These are phyloP conservation scores for Yarrowia phangngaensis DNA, from an alignment of 805 yeast species.

Conservation along the genomic window DNA sequence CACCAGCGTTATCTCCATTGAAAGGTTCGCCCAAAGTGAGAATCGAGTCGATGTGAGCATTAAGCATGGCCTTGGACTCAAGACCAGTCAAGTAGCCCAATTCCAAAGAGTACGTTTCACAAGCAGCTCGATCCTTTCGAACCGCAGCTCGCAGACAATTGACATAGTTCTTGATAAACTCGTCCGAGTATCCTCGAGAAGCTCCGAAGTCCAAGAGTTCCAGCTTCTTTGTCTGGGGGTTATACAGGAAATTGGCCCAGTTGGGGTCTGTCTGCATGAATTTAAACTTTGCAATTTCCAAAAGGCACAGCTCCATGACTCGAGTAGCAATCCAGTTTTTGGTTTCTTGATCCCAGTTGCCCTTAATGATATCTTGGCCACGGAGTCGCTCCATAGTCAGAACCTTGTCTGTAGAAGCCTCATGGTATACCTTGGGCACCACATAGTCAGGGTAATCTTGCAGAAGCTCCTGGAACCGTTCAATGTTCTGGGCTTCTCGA, in stretches of 20 bases:
- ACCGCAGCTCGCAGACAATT: constrained; percentile 72
- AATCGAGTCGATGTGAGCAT: constrained; percentile 89
- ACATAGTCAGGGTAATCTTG: constrained; percentile 59
- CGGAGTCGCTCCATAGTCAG: constrained; percentile 85
- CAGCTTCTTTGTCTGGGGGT: constrained; percentile 61
- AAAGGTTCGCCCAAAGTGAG: constrained; percentile 92
- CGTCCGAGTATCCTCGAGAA: constrained; percentile 67
- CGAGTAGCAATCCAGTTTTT: constrained; percentile 78
- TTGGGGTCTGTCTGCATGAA: constrained; percentile 99
- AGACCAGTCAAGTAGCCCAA: constrained; percentile 90
- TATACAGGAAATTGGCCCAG: constrained; percentile 95
- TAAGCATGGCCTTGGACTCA: constrained; percentile 81
- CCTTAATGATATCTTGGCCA: constrained; percentile 78
- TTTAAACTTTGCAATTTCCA: constrained; percentile 76
- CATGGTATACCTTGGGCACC: constrained; percentile 78
- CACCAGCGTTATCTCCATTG: constrained; percentile 45
- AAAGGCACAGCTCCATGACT: constrained; percentile 79
- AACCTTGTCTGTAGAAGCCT: constrained; percentile 74
- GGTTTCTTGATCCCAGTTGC: constrained; percentile 64
- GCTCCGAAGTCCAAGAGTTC: constrained; percentile 96
- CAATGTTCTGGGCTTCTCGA: constrained; percentile 78
- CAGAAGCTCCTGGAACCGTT: constrained; percentile 60
- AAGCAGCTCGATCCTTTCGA: constrained; percentile 57
- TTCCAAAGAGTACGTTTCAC: constrained; percentile 60
- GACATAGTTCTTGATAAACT: constrained; percentile 67